phyloP scores from a whole-genome alignment of 2,329 filamentous ascomycete genomes.

The Didymella lethalis region DNA sequence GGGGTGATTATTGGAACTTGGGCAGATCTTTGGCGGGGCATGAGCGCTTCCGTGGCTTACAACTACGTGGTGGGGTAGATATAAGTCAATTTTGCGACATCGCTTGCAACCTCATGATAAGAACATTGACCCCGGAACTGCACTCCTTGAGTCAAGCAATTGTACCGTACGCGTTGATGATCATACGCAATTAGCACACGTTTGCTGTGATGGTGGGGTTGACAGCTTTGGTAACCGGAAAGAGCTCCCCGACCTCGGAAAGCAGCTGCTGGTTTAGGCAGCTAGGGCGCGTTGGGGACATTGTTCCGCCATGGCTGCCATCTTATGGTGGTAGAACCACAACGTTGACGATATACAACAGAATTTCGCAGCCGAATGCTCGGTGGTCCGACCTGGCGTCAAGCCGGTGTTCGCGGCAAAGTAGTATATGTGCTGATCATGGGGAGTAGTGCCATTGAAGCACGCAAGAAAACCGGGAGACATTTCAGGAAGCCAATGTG shows the following conservation, averaged over 20 bases:
- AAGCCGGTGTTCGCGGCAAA: too few species aligned
- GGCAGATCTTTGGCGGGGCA: slow-evolving; percentile 9
- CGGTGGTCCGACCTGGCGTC: too few species aligned
- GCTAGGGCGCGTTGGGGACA: background rate
- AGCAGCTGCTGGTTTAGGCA: slow-evolving; percentile 1
- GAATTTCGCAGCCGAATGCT: too few species aligned
- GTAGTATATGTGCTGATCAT: too few species aligned
- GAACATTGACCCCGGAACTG: slow-evolving; percentile 3
- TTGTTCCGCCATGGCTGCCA: background rate
- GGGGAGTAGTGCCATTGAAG: too few species aligned
- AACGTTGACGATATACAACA: too few species aligned
- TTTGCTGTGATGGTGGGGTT: background rate
- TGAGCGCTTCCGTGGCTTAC: slow-evolving; percentile 10
- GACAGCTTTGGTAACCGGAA: slow-evolving; percentile 7
- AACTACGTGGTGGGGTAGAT: slow-evolving; percentile 6
- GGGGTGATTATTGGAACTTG: background rate
- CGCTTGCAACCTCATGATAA: background rate
- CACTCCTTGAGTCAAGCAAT: background rate
- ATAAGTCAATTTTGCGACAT: slow-evolving; percentile 1
- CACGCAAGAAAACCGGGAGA: too few species aligned
- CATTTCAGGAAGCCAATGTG: too few species aligned
- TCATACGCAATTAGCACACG: background rate
- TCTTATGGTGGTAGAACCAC: background rate
- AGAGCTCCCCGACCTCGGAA: background rate
- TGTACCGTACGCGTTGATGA: background rate